These are phyloP conservation scores for Thermochaetoides thermophila DNA, from an alignment of 495 filamentous ascomycete genomes.

Conservation along the genomic window DNA sequence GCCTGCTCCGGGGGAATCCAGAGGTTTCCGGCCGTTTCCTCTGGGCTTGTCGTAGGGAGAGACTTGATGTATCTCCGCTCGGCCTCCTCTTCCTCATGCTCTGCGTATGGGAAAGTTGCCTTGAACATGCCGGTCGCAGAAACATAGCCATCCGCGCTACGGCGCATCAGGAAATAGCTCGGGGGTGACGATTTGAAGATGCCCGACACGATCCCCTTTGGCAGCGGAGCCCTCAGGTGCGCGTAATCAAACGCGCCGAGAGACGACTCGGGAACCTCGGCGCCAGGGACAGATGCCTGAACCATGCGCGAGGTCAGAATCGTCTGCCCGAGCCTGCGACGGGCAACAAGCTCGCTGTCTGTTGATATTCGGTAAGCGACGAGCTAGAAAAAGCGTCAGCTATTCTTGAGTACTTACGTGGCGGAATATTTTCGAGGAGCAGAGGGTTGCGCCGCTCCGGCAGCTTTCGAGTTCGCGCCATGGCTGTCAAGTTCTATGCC, in stretches of 20 bases:
- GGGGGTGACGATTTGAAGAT: conserved; percentile 79
- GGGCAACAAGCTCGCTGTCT: conserved; percentile 73
- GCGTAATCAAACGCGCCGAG: conserved; percentile 89
- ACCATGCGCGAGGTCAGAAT: conserved; percentile 66
- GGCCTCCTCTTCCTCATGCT: conserved; percentile 62
- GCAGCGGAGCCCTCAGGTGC: conserved; percentile 80
- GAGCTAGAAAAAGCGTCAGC: conserved; percentile 17
- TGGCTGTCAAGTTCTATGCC: conserved; percentile 13
- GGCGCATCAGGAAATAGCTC: conserved; percentile 94
- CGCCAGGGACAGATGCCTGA: conserved; percentile 47
- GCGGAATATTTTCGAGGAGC: conserved; percentile 55
- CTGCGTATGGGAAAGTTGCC: conserved; percentile 90
- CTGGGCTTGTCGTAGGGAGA: conserved; percentile 59
- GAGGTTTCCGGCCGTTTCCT: conserved; percentile 92
- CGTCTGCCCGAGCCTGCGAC: conserved; percentile 83
- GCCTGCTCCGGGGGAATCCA: conserved; percentile 78
- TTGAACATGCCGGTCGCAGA: conserved; percentile 99
- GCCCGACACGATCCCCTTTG: conserved; percentile 75
- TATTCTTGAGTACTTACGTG: conserved; percentile 38
- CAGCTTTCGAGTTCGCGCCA: conserved; percentile 45
- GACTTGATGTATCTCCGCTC: conserved; percentile 81
- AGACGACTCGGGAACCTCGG: conserved; percentile 52
- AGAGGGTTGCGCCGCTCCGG: conserved; percentile 64
- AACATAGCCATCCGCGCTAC: conserved; percentile 84
- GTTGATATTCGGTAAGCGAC: conserved; percentile 13